phyloP scores from a whole-genome alignment of 2,329 filamentous ascomycete species.

The Trichoderma semiorbis region DNA sequence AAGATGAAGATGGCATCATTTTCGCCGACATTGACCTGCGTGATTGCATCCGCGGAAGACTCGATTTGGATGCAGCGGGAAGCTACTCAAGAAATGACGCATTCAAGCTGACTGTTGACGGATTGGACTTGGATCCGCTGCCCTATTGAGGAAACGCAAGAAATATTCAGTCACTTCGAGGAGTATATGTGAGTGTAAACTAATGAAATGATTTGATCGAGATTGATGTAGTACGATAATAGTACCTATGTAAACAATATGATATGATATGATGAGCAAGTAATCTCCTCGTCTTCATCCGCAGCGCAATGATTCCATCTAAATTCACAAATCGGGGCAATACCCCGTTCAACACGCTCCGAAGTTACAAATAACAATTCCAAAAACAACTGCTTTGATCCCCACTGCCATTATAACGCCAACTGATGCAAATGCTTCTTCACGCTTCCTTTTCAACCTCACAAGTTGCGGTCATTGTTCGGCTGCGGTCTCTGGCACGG shows the following conservation, averaged over 20 bases:
- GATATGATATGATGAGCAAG: not conserved
- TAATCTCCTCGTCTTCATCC: not conserved
- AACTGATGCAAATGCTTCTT: slow-evolving; percentile 1
- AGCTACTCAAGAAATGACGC: slow-evolving; percentile 75
- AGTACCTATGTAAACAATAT: not conserved
- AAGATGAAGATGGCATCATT: slow-evolving; percentile 66
- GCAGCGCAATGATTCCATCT: not conserved
- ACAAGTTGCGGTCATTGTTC: slow-evolving; percentile 23
- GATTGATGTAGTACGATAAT: not conserved
- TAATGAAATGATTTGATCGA: not conserved
- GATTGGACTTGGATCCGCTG: slow-evolving; percentile 55
- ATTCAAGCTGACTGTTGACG: slow-evolving; percentile 58
- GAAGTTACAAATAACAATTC: not conserved
- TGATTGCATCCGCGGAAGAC: slow-evolving; percentile 74
- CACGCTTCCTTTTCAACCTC: not conserved
- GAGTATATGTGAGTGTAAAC: not conserved
- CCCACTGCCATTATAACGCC: slow-evolving; percentile 3
- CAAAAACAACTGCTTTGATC: not conserved
- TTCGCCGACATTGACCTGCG: slow-evolving; percentile 78
- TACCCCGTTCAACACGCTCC: not conserved
- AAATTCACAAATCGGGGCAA: not conserved
- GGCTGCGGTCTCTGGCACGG: slow-evolving; percentile 28
- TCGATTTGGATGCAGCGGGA: slow-evolving; percentile 82
- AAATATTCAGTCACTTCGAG: not conserved
- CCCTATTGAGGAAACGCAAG: slow-evolving; percentile 40